Base-by-base conservation (phyloP, 179 eudicot genomes). In the Drosera spatulata region DNA sequence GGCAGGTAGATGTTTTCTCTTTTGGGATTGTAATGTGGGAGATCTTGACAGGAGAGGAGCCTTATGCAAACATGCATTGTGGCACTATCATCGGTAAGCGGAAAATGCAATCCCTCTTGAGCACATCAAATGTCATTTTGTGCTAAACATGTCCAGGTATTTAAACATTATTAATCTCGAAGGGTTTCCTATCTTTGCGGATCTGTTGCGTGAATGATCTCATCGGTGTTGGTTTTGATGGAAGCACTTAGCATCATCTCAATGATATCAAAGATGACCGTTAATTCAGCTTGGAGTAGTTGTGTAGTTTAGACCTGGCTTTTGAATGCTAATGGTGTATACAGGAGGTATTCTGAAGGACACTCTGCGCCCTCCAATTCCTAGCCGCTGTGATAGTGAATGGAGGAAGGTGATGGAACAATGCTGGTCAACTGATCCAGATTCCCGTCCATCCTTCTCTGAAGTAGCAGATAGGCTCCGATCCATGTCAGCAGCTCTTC, bases 21-120 rank as follows among this genome's bases (percentile, higher is more conserved):
- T 93, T 86, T 63, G 99, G 94, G 71, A 89, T 93, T 53, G 73
- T 87, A 49, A 66, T 93, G 90, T 93, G 99, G 97, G 99, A 93
- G 80, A 86, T 93, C 63, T 67, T 93, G 68, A 93, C 97, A 7
- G 99, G 86, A 22, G 95, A 93, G 63, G 97, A 86, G 74, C 99
- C 99, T 51, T 93, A 93, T 66, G 88, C 86, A 59, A 86, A 89
- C 64, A 93, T 93, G 99, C 97, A 93, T 67, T 89, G 91, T 65
- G 97, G 97, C 53, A 85, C 97, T 64, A 93, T 93, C 77, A 93
- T 93, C 63, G 99, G 99, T 89, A 71, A 76, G 45, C 46, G 33
- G 33, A 22, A 22, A 22, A 22, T 22, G 1, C 1, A 22, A 22
- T 22, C 33, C 33, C 33, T 22, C 33, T 22, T 22, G 33, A 22